These are phyloP conservation scores for Penicillium sp. DNA, from an alignment of 2,329 filamentous ascomycete species.

Conservation along the genomic window DNA sequence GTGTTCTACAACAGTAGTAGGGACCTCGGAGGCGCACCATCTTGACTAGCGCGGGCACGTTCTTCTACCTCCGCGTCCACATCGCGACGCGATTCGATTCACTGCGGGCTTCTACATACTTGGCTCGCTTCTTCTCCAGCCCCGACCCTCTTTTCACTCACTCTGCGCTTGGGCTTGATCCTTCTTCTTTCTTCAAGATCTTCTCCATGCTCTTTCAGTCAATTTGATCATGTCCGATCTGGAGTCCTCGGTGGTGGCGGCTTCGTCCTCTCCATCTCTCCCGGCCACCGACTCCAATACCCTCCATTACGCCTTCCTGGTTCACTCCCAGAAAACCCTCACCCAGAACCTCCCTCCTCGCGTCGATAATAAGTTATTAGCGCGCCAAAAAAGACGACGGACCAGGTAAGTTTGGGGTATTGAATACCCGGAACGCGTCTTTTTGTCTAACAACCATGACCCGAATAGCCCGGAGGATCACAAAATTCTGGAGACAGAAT, in stretches of 20 bases:
- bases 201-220: slow-evolving; percentile 16
- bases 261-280: slow-evolving; percentile 36
- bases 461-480: slow-evolving; percentile 76
- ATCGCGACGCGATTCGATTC: slow-evolving; percentile 33
- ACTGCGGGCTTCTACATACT: slow-evolving; percentile 23
- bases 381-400: slow-evolving; percentile 59
- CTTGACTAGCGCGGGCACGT: slow-evolving; percentile 27
- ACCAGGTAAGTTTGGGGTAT: slow-evolving; percentile 51
- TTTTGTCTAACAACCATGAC: slow-evolving; percentile 12
- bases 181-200: slow-evolving; percentile 5
- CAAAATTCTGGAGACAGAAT: slow-evolving; percentile 80
- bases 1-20: slow-evolving; percentile 6
- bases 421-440: slow-evolving; percentile 16
- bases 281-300: slow-evolving; percentile 33
- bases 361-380: slow-evolving; percentile 59
- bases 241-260: slow-evolving; percentile 30
- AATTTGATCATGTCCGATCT: slow-evolving; percentile 35
- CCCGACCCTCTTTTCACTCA: slow-evolving; percentile 12
- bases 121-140: slow-evolving; percentile 18
- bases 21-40: slow-evolving; percentile 14
- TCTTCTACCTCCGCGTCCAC: slow-evolving; percentile 32
- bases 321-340: slow-evolving; percentile 58
- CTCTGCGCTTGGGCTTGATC: slow-evolving; percentile 5
- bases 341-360: slow-evolving; percentile 56
- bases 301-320: slow-evolving; percentile 55